phyloP scores from a whole-genome alignment of 352 stramenopile species.

The Labyrinthula sp. region DNA sequence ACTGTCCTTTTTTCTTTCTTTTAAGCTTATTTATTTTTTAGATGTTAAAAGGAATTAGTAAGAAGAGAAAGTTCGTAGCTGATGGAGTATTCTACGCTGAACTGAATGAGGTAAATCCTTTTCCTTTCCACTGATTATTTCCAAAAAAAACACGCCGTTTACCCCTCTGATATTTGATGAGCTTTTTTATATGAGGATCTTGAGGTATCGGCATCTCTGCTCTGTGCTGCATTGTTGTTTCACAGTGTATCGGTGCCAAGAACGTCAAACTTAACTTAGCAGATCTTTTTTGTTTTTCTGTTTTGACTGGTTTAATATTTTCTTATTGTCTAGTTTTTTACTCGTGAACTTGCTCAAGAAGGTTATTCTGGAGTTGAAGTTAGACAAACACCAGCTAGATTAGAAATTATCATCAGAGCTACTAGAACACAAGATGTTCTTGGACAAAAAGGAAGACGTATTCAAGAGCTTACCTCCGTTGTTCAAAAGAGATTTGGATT shows the following conservation, averaged over 20 bases:
- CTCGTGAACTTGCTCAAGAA: constrained; percentile 85
- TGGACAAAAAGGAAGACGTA: constrained; percentile 95
- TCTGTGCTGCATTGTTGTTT: too few species aligned
- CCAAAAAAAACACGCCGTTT: constrained; percentile 1
- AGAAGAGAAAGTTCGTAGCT: constrained; percentile 98
- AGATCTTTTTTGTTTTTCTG: background rate
- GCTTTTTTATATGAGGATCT: too few species aligned
- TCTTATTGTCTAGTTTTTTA: constrained; percentile 69
- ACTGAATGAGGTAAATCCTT: constrained; percentile 66
- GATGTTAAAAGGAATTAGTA: too few species aligned
- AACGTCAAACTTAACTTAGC: too few species aligned
- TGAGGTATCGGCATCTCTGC: too few species aligned
- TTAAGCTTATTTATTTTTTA: too few species aligned
- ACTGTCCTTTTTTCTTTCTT: too few species aligned
- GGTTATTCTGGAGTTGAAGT: constrained; percentile 96
- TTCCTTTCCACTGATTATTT: background rate
- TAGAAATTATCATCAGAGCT: constrained; percentile 97
- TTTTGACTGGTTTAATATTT: background rate
- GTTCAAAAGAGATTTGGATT: constrained; percentile 94
- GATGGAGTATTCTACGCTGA: constrained; percentile 99
- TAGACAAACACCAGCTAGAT: constrained; percentile 90
- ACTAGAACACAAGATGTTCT: constrained; percentile 95
- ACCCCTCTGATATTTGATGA: background rate
- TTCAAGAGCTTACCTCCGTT: constrained; percentile 92
- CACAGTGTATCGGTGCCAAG: too few species aligned